Evolutionary conservation across 192 early-diverging fungal species (phyloP).

Genomic region (Spinellus fusiger): DNA sequence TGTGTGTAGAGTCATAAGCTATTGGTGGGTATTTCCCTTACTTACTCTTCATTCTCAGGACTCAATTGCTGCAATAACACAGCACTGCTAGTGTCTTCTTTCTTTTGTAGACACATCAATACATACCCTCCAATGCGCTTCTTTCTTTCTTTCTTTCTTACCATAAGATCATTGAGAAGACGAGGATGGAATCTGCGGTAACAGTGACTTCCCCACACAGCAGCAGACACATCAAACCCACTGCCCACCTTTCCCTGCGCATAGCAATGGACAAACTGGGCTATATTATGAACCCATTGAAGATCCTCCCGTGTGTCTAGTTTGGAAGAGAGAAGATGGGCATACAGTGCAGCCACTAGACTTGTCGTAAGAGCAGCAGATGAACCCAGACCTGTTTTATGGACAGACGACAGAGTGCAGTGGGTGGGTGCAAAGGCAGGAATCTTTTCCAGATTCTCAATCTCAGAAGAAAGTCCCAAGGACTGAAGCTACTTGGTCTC

Average conservation of each 20-base stretch:
- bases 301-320: conserved; percentile 22
- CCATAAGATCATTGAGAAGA: conserved; percentile 54
- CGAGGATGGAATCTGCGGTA: conserved; percentile 80
- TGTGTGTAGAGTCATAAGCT: neutral
- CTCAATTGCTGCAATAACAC: neutral
- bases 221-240: conserved; percentile 93
- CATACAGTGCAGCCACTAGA: conserved; percentile 70
- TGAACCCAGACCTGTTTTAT: conserved; percentile 96
- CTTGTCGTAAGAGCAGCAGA: conserved; percentile 96
- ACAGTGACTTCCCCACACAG: conserved; percentile 85
- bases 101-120: conserved; percentile 7
- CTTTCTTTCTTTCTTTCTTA: conserved; percentile 11
- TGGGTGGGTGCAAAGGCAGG: conserved; percentile 55
- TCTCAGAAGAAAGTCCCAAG: neutral
- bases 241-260: conserved; percentile 98
- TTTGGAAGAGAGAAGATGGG: conserved; percentile 59
- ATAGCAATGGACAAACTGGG: conserved; percentile 90
- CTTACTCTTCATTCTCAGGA: neutral
- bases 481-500: neutral
- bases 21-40: neutral
- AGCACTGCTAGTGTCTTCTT: conserved; percentile 4
- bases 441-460: neutral
- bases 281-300: conserved; percentile 73
- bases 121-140: neutral
- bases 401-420: conserved; percentile 60